Evolutionary conservation across 371 early-diverging fungal genomes (phyloP).

Genomic region (Mucor sp.): DNA sequence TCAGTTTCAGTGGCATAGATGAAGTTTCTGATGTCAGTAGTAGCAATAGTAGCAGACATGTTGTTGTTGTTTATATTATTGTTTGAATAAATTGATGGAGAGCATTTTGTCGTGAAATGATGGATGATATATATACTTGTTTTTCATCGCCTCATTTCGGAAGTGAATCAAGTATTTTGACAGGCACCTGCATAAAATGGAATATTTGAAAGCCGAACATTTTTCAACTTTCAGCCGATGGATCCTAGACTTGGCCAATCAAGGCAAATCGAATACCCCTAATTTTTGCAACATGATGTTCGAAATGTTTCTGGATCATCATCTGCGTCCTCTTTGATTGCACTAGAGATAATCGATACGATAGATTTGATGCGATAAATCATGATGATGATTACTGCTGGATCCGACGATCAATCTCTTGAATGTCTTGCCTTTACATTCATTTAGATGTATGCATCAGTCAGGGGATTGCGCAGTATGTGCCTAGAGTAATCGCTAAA

Average conservation of each 20-base stretch:
- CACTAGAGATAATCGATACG: not conserved
- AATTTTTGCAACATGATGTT: not conserved
- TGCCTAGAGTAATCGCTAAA: not conserved
- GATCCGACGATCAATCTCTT: too few species aligned
- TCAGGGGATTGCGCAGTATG: too few species aligned
- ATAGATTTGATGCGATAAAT: not conserved
- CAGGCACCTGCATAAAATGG: not conserved
- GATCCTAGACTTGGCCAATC: not conserved
- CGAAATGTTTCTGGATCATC: not conserved
- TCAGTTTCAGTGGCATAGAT: not conserved
- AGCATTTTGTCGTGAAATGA: not conserved
- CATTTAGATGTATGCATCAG: not conserved
- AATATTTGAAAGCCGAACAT: not conserved
- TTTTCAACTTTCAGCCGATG: not conserved
- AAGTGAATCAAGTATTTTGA: not conserved
- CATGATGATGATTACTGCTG: not conserved
- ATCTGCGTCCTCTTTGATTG: not conserved
- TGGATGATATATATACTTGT: not conserved
- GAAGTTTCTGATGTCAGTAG: not conserved
- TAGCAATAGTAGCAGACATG: not conserved
- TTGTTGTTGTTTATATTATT: not conserved
- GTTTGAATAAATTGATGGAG: not conserved
- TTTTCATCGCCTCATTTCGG: not conserved
- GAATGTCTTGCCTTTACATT: not conserved
- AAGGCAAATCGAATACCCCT: not conserved